These are phyloP conservation scores for Aspergillus japonicus DNA, from an alignment of 2,329 filamentous ascomycete genomes.

Conservation along the genomic window DNA sequence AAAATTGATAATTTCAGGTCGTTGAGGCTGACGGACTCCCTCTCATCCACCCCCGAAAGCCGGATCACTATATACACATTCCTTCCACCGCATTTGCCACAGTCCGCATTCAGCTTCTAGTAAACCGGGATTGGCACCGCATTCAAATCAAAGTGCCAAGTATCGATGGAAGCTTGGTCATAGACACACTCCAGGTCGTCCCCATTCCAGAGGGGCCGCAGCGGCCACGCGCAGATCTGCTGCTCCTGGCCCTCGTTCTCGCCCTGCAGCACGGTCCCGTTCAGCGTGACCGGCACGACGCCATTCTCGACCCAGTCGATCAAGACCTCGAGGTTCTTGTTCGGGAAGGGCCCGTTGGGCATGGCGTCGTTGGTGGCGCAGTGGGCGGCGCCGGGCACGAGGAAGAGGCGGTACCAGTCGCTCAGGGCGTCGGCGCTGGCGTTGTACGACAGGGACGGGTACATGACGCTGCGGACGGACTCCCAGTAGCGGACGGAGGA, in stretches of 20 bases:
- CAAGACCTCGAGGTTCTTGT: conserved; percentile 45
- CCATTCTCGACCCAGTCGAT: conserved; percentile 54
- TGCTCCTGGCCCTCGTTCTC: conserved; percentile 18
- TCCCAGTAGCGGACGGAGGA: conserved; percentile 56
- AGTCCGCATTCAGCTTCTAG: neutral
- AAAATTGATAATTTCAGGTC: too few species aligned
- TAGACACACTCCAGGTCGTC: conserved; percentile 8
- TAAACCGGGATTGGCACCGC: conserved; percentile 18
- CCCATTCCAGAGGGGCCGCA: conserved; percentile 21
- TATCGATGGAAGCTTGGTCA: conserved; percentile 18
- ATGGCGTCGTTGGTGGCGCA: conserved; percentile 45
- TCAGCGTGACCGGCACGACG: conserved; percentile 42
- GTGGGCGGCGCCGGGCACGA: conserved; percentile 53
- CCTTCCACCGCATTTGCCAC: too few species aligned
- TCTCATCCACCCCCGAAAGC: neutral
- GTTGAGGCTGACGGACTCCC: neutral
- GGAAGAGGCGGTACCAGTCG: conserved; percentile 54
- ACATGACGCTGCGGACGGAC: conserved; percentile 52
- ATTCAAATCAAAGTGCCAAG: conserved; percentile 16
- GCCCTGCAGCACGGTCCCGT: conserved; percentile 33
- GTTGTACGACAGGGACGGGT: conserved; percentile 39
- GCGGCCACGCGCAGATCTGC: conserved; percentile 25
- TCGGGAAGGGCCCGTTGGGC: conserved; percentile 42
- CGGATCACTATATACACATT: neutral
- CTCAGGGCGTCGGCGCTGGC: conserved; percentile 43